Evolutionary conservation across 2,329 filamentous ascomycete genomes (phyloP).

Genomic region (Sclerotinia nivalis): DNA sequence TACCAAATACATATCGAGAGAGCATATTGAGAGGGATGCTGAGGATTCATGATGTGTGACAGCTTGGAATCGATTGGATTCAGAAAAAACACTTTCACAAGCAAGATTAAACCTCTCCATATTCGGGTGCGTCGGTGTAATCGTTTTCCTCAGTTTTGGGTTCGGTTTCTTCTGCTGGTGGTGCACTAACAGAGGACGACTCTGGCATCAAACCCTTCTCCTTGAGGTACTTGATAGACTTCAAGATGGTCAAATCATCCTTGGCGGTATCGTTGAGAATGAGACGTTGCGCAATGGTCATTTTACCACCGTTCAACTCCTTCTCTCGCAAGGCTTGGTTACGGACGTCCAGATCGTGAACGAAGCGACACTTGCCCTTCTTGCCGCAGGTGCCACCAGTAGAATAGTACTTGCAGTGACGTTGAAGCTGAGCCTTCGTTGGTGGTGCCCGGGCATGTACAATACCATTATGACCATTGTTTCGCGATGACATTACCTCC

Average conservation of each 20-base stretch:
- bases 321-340: slow-evolving; percentile 64
- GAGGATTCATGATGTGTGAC: neutral
- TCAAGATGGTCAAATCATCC: slow-evolving; percentile 65
- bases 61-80: slow-evolving; percentile 2
- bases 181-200: slow-evolving; percentile 35
- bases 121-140: slow-evolving; percentile 33
- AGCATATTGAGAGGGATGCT: slow-evolving; percentile 11
- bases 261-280: slow-evolving; percentile 68
- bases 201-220: slow-evolving; percentile 46
- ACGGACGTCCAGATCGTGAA: slow-evolving; percentile 64
- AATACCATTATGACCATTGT: slow-evolving; percentile 32
- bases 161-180: slow-evolving; percentile 29
- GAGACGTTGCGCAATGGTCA: slow-evolving; percentile 66
- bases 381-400: slow-evolving; percentile 69
- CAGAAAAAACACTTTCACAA: neutral
- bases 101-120: slow-evolving; percentile 28
- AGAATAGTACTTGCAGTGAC: slow-evolving; percentile 71
- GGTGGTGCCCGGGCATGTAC: slow-evolving; percentile 45
- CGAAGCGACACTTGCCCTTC: slow-evolving; percentile 74
- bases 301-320: slow-evolving; percentile 63
- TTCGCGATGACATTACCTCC: slow-evolving; percentile 56
- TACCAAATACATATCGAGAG: slow-evolving; percentile 22
- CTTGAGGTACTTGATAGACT: slow-evolving; percentile 65
- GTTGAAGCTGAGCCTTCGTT: slow-evolving; percentile 60
- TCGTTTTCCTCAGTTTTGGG: slow-evolving; percentile 36